Conservation (phyloP, 2,329 filamentous ascomycete species). For the Xylaria hypoxylon region DNA sequence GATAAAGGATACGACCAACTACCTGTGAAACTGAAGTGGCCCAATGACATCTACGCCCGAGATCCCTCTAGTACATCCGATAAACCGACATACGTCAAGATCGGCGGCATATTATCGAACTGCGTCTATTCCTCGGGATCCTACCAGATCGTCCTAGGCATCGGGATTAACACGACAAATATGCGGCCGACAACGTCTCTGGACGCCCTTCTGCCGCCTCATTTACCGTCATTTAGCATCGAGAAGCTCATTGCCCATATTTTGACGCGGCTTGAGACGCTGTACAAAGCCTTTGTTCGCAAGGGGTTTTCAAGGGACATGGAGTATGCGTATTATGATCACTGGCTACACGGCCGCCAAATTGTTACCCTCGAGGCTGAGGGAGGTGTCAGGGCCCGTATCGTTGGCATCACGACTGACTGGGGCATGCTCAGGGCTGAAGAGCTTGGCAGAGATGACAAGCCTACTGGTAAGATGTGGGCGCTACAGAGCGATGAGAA, state of each 20-base stretch:
- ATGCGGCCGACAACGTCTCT: conserved; percentile 87
- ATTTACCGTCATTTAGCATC: conserved; percentile 69
- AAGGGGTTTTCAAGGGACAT: conserved; percentile 80
- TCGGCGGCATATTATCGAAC: conserved; percentile 92
- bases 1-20: conserved; percentile 78
- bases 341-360: conserved; percentile 87
- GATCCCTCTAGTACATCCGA: conserved; percentile 67
- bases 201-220: conserved; percentile 72
- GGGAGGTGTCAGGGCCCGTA: conserved; percentile 77
- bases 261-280: conserved; percentile 78
- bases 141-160: conserved; percentile 87
- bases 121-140: conserved; percentile 80
- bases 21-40: conserved; percentile 93
- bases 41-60: conserved; percentile 89
- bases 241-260: conserved; percentile 87
- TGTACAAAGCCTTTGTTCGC: conserved; percentile 80
- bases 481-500: conserved; percentile 95
- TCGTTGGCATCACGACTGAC: conserved; percentile 90
- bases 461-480: conserved; percentile 81
- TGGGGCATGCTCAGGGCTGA: conserved; percentile 89
- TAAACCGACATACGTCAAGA: conserved; percentile 77
- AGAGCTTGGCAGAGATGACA: conserved; percentile 79
- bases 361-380: conserved; percentile 81
- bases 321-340: conserved; percentile 79
- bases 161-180: conserved; percentile 89